Evolutionary conservation across 2,329 filamentous ascomycete genomes (phyloP).

Genomic region (Aspergillus sclerotialis): DNA sequence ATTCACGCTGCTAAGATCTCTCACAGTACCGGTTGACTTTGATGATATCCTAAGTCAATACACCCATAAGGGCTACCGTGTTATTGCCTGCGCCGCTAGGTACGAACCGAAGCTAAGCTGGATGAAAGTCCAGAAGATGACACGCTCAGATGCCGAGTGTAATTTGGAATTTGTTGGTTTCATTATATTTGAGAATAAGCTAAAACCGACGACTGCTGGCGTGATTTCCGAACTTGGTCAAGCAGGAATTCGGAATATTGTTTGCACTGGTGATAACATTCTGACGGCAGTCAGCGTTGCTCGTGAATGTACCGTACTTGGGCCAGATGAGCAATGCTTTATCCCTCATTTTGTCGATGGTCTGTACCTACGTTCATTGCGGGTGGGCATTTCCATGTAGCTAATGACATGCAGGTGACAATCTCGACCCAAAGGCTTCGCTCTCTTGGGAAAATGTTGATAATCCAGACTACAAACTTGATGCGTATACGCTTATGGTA

Average conservation of each 20-base stretch:
- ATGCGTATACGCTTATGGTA: conserved; percentile 68
- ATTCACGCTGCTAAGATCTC: conserved; percentile 18
- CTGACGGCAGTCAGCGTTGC: conserved; percentile 94
- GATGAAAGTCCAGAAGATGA: conserved; percentile 94
- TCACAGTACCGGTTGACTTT: conserved; percentile 77
- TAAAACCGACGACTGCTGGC: conserved; percentile 77
- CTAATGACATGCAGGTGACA: conserved; percentile 49
- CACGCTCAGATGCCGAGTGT: conserved; percentile 74
- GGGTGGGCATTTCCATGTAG: conserved; percentile 4
- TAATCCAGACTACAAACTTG: conserved; percentile 68
- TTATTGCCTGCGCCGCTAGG: conserved; percentile 90
- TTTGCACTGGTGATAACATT: conserved; percentile 98
- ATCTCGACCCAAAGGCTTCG: conserved; percentile 63
- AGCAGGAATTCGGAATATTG: conserved; percentile 81
- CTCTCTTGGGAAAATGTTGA: conserved; percentile 95
- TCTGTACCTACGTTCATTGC: conserved; percentile 21
- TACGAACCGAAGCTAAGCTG: conserved; percentile 82
- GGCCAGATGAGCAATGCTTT: conserved; percentile 79
- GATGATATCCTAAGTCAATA: conserved; percentile 85
- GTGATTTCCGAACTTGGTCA: conserved; percentile 75
- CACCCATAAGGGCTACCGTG: conserved; percentile 91
- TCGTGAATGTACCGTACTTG: conserved; percentile 77
- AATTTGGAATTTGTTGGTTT: conserved; percentile 85
- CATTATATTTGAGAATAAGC: conserved; percentile 97
- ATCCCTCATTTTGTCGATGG: conserved; percentile 80